Evolutionary conservation across 1,284 basidiomycete species (phyloP).

Genomic region (Stygiomarasmius scandens): DNA sequence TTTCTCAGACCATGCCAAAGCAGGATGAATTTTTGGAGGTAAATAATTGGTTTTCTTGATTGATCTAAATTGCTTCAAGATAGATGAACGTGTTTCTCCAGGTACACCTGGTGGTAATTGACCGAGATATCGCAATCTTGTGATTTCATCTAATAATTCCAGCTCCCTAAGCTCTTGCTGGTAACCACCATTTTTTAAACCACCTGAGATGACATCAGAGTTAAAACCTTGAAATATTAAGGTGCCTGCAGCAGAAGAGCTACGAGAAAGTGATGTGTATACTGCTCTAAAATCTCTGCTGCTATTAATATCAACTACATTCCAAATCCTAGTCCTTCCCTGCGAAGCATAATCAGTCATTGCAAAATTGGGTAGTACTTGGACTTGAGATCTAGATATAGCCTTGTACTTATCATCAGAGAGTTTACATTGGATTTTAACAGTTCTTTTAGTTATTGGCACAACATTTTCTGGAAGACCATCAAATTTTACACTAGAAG

Average conservation of each 20-base stretch:
- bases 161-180: too few relatives aligned
- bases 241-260: conserved; percentile 5
- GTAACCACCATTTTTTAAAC: neutral
- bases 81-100: neutral
- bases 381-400: conserved; percentile 33
- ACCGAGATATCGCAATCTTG: too few relatives aligned
- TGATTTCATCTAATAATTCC: neutral
- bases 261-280: conserved; percentile 38
- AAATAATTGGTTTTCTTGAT: conserved; percentile 11
- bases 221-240: too few relatives aligned
- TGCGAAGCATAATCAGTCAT: conserved; percentile 41
- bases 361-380: conserved; percentile 22
- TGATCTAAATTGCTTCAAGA: conserved; percentile 11
- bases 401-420: conserved; percentile 26
- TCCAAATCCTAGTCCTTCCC: conserved; percentile 36
- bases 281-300: conserved; percentile 32
- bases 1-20: too few relatives aligned
- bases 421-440: conserved; percentile 22
- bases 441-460: conserved; percentile 6
- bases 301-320: conserved; percentile 35
- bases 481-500: too few relatives aligned
- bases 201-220: neutral
- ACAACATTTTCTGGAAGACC: conserved; percentile 27
- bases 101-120: too few relatives aligned
- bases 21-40: too few relatives aligned